A percentile compares a stretch with the other conserved stretches of the same genome.
Evolutionary conservation across 148 eudicot species (phyloP).

Genomic region (Diospyros lotus): DNA sequence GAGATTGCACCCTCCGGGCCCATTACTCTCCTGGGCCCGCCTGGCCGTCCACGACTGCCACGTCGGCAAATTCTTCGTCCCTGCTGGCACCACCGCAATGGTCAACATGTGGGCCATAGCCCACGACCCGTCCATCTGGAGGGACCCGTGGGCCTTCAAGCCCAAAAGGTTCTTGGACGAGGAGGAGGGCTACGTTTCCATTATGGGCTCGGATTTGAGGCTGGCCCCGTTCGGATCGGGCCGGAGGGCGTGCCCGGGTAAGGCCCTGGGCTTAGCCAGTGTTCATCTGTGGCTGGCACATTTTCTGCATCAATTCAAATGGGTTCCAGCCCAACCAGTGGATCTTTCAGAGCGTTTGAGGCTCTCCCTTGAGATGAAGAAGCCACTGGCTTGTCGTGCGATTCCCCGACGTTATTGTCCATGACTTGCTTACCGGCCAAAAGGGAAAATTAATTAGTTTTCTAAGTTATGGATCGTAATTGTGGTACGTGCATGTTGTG

Average conservation of each 20-base stretch:
- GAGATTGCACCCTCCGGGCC: slow-evolving; percentile 84
- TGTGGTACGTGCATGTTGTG: too few relatives aligned
- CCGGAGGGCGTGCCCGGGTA: slow-evolving; percentile 73
- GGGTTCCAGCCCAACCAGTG: slow-evolving; percentile 46
- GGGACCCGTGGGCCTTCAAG: slow-evolving; percentile 58
- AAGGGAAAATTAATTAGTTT: too few relatives aligned
- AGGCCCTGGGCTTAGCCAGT: slow-evolving; percentile 55
- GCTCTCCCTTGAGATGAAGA: slow-evolving; percentile 72
- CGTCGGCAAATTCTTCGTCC: slow-evolving; percentile 47
- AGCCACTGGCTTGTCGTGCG: slow-evolving; percentile 42
- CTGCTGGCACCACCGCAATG: slow-evolving; percentile 82
- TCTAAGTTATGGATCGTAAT: too few relatives aligned
- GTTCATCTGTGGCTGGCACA: slow-evolving; percentile 71
- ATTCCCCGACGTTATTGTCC: slow-evolving; percentile 5
- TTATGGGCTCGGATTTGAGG: slow-evolving; percentile 78
- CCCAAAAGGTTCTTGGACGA: slow-evolving; percentile 56
- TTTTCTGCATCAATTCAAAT: slow-evolving; percentile 53
- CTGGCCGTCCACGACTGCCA: slow-evolving; percentile 57
- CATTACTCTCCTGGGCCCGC: slow-evolving; percentile 88
- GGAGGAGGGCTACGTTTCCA: slow-evolving; percentile 30
- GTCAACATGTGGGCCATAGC: slow-evolving; percentile 96
- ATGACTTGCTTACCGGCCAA: too few relatives aligned
- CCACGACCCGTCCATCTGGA: slow-evolving; percentile 67
- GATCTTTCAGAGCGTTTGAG: slow-evolving; percentile 69
- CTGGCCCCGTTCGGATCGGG: slow-evolving; percentile 90